These are phyloP conservation scores for Trebouxia sp. DNA, from an alignment of 139 green algal species.

Conservation along the genomic window DNA sequence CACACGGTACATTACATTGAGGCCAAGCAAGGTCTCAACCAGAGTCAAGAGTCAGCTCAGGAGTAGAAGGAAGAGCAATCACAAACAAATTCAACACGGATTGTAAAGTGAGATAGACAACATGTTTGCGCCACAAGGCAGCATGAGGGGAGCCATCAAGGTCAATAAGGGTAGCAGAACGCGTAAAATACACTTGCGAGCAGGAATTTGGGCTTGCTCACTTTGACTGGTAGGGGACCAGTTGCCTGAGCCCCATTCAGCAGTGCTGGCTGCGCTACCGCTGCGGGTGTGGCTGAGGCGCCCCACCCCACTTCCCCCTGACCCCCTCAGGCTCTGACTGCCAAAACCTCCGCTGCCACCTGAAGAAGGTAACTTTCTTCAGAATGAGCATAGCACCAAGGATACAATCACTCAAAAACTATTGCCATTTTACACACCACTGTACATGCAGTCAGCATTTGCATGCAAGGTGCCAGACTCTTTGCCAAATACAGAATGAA, in stretches of 20 bases:
- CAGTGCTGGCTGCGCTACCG: neutral
- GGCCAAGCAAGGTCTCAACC: neutral
- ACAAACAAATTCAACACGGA: no score
- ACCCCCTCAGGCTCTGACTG: neutral
- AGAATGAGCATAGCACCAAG: neutral
- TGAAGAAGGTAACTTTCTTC: neutral
- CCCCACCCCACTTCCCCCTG: neutral
- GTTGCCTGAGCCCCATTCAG: conserved; percentile 10
- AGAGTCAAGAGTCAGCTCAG: no score
- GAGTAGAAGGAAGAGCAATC: no score
- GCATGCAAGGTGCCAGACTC: no score
- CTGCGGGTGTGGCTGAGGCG: neutral
- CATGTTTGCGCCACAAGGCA: no score
- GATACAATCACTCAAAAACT: no score
- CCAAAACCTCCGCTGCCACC: neutral
- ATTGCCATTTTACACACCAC: no score
- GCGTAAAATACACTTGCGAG: no score
- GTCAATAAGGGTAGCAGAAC: no score
- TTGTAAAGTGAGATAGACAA: no score
- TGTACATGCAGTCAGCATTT: neutral
- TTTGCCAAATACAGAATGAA: no score
- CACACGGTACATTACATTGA: neutral
- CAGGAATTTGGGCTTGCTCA: neutral
- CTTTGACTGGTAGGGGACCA: neutral
- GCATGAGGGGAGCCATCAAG: no score